These are phyloP conservation scores for Penicillium paneum DNA, from an alignment of 2,329 filamentous ascomycete species.

Conservation along the genomic window DNA sequence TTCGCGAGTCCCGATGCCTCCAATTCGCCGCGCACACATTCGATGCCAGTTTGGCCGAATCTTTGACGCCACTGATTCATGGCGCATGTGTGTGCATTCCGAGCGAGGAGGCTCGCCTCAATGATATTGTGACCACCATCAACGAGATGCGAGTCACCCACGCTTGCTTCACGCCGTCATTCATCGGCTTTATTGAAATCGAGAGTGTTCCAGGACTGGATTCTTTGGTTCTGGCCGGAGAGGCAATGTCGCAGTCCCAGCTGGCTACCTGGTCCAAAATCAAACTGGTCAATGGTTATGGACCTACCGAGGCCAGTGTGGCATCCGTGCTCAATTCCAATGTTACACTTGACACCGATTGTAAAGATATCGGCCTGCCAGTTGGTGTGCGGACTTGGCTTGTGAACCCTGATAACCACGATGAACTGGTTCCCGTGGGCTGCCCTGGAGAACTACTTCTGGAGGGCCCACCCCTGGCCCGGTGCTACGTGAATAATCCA, in stretches of 20 bases:
- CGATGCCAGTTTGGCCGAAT: slow-evolving; percentile 55
- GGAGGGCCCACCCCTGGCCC: slow-evolving; percentile 56
- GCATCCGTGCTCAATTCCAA: slow-evolving; percentile 34
- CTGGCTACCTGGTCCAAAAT: slow-evolving; percentile 38
- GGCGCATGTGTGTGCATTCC: slow-evolving; percentile 61
- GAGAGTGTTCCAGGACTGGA: slow-evolving; percentile 44
- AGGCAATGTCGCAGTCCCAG: slow-evolving; percentile 48
- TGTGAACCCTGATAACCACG: slow-evolving; percentile 39
- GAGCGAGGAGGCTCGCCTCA: slow-evolving; percentile 47
- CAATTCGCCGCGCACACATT: slow-evolving; percentile 57
- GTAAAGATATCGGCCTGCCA: slow-evolving; percentile 36
- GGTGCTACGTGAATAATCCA: slow-evolving; percentile 59
- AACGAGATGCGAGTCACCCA: slow-evolving; percentile 53
- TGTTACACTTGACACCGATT: slow-evolving; percentile 31
- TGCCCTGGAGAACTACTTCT: slow-evolving; percentile 39
- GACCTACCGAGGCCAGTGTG: slow-evolving; percentile 44
- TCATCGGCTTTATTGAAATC: slow-evolving; percentile 50
- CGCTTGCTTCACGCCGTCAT: slow-evolving; percentile 59
- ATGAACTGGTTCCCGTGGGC: slow-evolving; percentile 43
- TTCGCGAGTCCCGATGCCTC: slow-evolving; percentile 54
- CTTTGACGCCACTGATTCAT: slow-evolving; percentile 52
- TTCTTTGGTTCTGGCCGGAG: slow-evolving; percentile 45
- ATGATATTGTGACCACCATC: slow-evolving; percentile 51
- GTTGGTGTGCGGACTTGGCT: slow-evolving; percentile 39
- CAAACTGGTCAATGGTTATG: slow-evolving; percentile 44